These are phyloP conservation scores for Clarireedia homoeocarpa DNA, from an alignment of 2,329 filamentous ascomycete genomes.

Conservation along the genomic window DNA sequence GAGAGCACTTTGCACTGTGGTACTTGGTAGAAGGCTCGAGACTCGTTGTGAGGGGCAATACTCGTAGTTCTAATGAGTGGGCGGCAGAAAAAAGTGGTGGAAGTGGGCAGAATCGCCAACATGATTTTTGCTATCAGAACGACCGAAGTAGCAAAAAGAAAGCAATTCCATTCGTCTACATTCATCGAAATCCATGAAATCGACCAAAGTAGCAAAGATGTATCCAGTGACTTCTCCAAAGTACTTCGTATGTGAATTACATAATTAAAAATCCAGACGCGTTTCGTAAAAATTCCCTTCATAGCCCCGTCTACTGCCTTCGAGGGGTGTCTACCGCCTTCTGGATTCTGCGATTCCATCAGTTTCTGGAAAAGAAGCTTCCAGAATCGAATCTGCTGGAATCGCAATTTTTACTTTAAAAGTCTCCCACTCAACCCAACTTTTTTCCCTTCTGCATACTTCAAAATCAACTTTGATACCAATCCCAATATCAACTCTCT, in stretches of 20 bases:
- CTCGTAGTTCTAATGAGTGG: neutral
- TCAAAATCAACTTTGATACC: constrained; percentile 3
- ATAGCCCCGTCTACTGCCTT: neutral
- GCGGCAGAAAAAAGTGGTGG: neutral
- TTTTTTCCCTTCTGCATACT: constrained; percentile 9
- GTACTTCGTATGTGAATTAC: neutral
- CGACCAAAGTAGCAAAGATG: too few relatives aligned
- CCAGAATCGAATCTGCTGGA: constrained; percentile 11
- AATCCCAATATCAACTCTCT: neutral
- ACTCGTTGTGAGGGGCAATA: neutral
- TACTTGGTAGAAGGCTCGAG: neutral
- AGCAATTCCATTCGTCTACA: too few relatives aligned
- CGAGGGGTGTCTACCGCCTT: neutral
- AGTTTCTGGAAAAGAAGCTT: constrained; percentile 8
- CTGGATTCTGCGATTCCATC: neutral
- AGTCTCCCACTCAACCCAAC: constrained; percentile 9
- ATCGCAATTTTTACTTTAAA: constrained; percentile 11
- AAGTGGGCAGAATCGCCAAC: neutral
- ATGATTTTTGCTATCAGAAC: too few relatives aligned
- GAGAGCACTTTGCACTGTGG: too few relatives aligned
- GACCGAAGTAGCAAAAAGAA: neutral
- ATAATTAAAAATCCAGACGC: neutral
- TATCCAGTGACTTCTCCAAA: neutral
- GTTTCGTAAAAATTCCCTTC: neutral
- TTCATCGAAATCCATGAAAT: too few relatives aligned